phyloP scores from a whole-genome alignment of 495 filamentous ascomycete genomes.

The Trichoderma erinaceum region DNA sequence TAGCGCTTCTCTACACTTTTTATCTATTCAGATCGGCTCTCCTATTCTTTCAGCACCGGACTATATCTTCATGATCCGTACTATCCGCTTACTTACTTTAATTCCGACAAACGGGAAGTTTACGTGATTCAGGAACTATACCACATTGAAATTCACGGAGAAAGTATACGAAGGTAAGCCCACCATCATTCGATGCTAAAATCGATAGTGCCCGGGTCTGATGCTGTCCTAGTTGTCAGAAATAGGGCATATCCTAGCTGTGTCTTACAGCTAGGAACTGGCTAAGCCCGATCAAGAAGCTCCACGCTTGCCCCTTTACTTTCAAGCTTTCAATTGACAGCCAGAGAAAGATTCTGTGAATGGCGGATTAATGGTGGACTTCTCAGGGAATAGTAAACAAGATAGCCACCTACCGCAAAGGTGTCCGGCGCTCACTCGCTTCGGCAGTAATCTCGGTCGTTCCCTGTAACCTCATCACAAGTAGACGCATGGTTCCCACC shows the following conservation, averaged over 20 bases:
- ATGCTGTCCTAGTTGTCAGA: conserved; percentile 1
- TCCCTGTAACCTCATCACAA: not conserved
- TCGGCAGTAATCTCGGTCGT: conserved; percentile 12
- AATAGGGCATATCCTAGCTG: conserved; percentile 1
- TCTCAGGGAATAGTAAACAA: not conserved
- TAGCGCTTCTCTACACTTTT: not conserved
- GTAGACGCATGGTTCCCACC: not conserved
- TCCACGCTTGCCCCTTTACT: conserved; percentile 6
- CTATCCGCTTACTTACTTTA: not conserved
- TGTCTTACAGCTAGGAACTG: not conserved
- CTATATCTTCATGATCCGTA: not conserved
- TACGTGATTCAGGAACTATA: conserved; percentile 1
- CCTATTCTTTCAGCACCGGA: not conserved
- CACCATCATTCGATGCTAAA: conserved; percentile 11
- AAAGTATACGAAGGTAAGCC: not conserved
- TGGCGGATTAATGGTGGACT: not conserved
- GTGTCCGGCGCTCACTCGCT: not conserved
- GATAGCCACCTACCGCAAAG: not conserved
- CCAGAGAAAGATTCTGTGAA: not conserved
- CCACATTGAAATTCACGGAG: not conserved
- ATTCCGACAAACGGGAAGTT: not conserved
- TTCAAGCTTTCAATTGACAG: not conserved
- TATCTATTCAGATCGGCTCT: not conserved
- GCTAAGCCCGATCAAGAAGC: conserved; percentile 8
- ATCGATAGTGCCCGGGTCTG: not conserved